Evolutionary conservation across 179 eudicot genomes (phyloP), one percentile per base, ranked within the genome.

Genomic region (Dionaea muscipula): DNA sequence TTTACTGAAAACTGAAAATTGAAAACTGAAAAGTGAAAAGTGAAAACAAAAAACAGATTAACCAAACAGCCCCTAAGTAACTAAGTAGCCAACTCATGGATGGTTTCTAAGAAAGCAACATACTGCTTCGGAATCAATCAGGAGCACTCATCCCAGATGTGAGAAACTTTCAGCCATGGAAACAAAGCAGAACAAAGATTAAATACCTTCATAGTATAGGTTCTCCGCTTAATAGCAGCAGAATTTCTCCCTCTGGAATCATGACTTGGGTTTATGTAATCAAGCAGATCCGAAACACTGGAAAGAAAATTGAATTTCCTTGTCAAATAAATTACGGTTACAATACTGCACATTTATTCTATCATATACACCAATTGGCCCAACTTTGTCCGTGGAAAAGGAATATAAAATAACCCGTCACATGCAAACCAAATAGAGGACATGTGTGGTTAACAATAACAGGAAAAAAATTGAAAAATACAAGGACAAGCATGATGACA

Each of bases 271-370:
- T 83, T 85, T 43, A 93, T 93, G 81, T 88, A 93, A 69, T 93
- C 99, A 46, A 93, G 96, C 90, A 93, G 76, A 75, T 93, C 97
- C n/a, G 97, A 86, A 68, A 89, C 97, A 71, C 97, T 89, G 86
- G 26, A 72, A 66, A 45, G 15, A 56, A 37, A 51, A 38, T 9
- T 26, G 54, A 47, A 35, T 22, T 14, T 1, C 17, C 22, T 21
- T 38, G 65, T 22, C 24, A 59, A 55, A 47, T 7, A 50, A 17
- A 26, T 43, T 26, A 24, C 33, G 31, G 13, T 31, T 12, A 49
- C 3, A 21, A 26, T 24, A 26, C 19, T 24, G 24, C 49, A n/a
- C 19, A 44, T 21, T 11, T 11, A 44, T 31, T 2, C 12, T 44
- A 1, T n/a, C 19, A 15, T 44, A 21, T 21, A 15, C 17, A n/a